Evolutionary conservation across 2,329 filamentous ascomycete species (phyloP).

Genomic region (Alternaria dauci): DNA sequence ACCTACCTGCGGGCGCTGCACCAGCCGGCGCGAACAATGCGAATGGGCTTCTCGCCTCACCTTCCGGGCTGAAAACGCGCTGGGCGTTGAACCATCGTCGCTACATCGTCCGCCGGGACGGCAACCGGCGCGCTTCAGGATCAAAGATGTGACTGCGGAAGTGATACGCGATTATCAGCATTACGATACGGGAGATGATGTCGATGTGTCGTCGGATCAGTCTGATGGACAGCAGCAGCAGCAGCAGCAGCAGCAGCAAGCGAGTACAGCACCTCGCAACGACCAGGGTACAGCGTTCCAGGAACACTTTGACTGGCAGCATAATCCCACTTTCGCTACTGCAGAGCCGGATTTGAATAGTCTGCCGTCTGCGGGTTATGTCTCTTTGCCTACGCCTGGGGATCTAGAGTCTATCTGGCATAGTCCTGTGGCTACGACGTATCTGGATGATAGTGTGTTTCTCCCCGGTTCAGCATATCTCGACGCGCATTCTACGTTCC

Average conservation of each 20-base stretch:
- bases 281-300: background rate
- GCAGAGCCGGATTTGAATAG: background rate
- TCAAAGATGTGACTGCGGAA: conserved; percentile 19
- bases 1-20: conserved; percentile 27
- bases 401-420: conserved; percentile 4
- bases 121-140: conserved; percentile 14
- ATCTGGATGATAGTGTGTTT: conserved; percentile 19
- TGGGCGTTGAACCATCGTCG: conserved; percentile 11
- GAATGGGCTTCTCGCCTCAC: conserved; percentile 27
- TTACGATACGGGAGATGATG: background rate
- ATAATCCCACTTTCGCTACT: background rate
- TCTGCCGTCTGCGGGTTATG: background rate
- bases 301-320: background rate
- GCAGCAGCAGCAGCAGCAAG: background rate
- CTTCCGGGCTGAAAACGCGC: conserved; percentile 23
- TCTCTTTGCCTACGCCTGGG: background rate
- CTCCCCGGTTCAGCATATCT: conserved; percentile 28
- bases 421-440: conserved; percentile 8
- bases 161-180: conserved; percentile 22
- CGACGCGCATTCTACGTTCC: conserved; percentile 27
- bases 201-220: background rate
- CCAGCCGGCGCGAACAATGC: conserved; percentile 21
- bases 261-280: background rate
- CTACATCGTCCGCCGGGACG: conserved; percentile 10
- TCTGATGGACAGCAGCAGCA: background rate